These are phyloP conservation scores for Phytomonas francai DNA, from an alignment of 208 protist species.

Conservation along the genomic window DNA sequence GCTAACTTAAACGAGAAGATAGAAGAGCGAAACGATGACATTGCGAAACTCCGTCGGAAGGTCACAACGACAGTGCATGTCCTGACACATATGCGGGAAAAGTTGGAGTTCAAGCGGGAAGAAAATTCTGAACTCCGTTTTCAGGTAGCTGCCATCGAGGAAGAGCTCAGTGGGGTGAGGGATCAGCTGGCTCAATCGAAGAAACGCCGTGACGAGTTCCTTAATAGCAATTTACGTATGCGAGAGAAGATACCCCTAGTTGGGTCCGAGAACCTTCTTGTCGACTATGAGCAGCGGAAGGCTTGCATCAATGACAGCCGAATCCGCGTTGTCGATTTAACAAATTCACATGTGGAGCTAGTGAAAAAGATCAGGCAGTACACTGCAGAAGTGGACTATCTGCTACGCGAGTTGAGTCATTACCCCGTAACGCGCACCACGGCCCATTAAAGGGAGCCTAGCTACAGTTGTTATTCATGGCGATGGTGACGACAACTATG, in stretches of 20 bases:
- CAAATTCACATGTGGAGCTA: slow-evolving; percentile 67
- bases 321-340: slow-evolving; percentile 68
- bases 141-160: slow-evolving; percentile 87
- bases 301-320: slow-evolving; percentile 58
- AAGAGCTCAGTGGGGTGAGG: slow-evolving; percentile 71
- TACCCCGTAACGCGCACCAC: slow-evolving; percentile 18
- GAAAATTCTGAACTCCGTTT: slow-evolving; percentile 87
- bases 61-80: slow-evolving; percentile 95
- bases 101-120: slow-evolving; percentile 93
- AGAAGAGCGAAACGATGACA: slow-evolving; percentile 97
- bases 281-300: slow-evolving; percentile 93
- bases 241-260: slow-evolving; percentile 91
- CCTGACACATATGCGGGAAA: slow-evolving; percentile 97
- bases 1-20: slow-evolving; percentile 98
- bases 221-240: slow-evolving; percentile 82
- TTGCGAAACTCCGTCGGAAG: slow-evolving; percentile 94
- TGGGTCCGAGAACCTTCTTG: slow-evolving; percentile 88
- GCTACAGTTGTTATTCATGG: too few relatives aligned
- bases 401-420: slow-evolving; percentile 58
- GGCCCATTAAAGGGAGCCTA: too few relatives aligned
- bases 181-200: slow-evolving; percentile 90
- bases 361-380: slow-evolving; percentile 39
- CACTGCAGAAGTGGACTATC: slow-evolving; percentile 40
- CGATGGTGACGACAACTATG: too few relatives aligned
- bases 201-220: slow-evolving; percentile 82